phyloP scores from a whole-genome alignment of 805 yeast genomes.

The Ogataea corticis region DNA sequence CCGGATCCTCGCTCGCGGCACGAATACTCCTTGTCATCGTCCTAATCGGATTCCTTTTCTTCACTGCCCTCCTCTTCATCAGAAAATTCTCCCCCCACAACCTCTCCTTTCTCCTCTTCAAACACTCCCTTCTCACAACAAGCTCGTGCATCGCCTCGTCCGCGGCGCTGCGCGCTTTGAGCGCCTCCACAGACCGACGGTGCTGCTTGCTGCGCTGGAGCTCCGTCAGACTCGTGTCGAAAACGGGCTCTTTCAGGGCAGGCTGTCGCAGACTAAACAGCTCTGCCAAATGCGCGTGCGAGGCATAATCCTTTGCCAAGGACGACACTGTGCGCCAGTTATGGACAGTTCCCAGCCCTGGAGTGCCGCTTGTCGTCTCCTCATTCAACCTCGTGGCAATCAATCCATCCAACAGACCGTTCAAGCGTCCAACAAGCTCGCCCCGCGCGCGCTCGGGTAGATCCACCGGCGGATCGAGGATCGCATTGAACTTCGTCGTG shows the following conservation, averaged over 20 bases:
- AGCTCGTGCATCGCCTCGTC: slow-evolving; percentile 4
- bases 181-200: neutral
- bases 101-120: slow-evolving; percentile 5
- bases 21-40: slow-evolving; percentile 9
- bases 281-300: slow-evolving; percentile 11
- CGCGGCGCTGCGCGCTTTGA: neutral
- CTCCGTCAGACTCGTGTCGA: slow-evolving; percentile 12
- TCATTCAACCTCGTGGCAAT: slow-evolving; percentile 6
- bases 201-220: slow-evolving; percentile 5
- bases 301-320: slow-evolving; percentile 11
- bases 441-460: slow-evolving; percentile 16
- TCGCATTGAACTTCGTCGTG: slow-evolving; percentile 15
- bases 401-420: slow-evolving; percentile 23
- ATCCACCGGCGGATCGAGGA: slow-evolving; percentile 27
- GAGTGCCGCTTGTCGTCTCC: neutral
- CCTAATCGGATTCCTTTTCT: slow-evolving; percentile 3
- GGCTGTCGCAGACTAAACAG: slow-evolving; percentile 19
- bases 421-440: slow-evolving; percentile 18
- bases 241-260: slow-evolving; percentile 11
- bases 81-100: slow-evolving; percentile 13
- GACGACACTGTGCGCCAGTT: slow-evolving; percentile 18
- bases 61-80: slow-evolving; percentile 6
- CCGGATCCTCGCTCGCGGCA: too few relatives aligned
- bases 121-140: slow-evolving; percentile 8
- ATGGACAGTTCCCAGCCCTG: slow-evolving; percentile 1